phyloP scores from a whole-genome alignment of 768 basidiomycete genomes.

The Russula emetica region DNA sequence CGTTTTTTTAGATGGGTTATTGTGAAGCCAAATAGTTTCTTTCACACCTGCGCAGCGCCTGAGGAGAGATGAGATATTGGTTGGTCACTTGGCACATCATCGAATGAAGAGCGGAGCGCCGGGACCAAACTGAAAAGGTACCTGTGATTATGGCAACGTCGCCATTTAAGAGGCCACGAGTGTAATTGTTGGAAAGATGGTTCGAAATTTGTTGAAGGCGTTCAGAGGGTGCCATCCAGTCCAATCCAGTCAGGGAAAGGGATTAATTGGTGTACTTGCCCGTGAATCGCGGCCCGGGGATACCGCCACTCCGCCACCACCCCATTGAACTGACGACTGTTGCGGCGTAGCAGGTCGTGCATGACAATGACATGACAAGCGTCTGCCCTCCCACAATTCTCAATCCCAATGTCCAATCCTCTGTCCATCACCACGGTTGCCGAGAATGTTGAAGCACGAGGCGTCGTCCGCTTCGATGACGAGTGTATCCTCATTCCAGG shows the following conservation, averaged over 20 bases:
- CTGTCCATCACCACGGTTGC: not conserved
- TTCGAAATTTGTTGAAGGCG: constrained; percentile 64
- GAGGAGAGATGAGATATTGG: constrained; percentile 4
- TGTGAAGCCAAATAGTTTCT: not conserved
- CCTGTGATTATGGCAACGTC: constrained; percentile 88
- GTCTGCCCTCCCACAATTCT: not conserved
- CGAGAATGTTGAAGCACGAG: constrained; percentile 25
- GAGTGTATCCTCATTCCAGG: constrained; percentile 77
- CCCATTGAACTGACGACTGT: not conserved
- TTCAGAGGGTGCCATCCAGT: constrained; percentile 31
- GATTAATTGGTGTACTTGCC: not conserved
- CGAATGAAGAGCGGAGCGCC: constrained; percentile 15
- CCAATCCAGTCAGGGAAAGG: too few relatives aligned
- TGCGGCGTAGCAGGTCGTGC: too few relatives aligned
- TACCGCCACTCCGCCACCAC: constrained; percentile 14
- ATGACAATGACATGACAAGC: too few relatives aligned
- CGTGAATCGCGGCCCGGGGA: not conserved
- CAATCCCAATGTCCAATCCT: not conserved
- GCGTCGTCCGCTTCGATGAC: constrained; percentile 70
- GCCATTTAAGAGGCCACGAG: constrained; percentile 59
- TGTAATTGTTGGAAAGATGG: constrained; percentile 52
- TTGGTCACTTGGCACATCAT: not conserved
- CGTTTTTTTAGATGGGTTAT: constrained; percentile 1
- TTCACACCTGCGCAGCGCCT: constrained; percentile 71
- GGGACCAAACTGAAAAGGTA: constrained; percentile 35